These are phyloP conservation scores for Gaeumannomyces tritici DNA, from an alignment of 2,329 filamentous ascomycete species.

Conservation along the genomic window DNA sequence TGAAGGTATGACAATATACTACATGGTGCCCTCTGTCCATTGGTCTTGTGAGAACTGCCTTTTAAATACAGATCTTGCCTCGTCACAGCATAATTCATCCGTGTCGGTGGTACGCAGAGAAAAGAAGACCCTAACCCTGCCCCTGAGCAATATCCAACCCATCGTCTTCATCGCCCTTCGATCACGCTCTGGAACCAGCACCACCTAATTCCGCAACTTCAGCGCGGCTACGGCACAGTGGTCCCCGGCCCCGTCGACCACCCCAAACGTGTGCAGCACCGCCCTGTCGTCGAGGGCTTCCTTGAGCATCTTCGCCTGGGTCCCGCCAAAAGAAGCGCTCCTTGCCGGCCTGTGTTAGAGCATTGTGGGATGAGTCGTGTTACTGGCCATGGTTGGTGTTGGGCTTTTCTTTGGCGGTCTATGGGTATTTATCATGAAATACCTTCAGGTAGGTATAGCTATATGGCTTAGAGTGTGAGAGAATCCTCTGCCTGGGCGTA, in stretches of 20 bases:
- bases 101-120: no score
- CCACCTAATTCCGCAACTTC: conserved; percentile 9
- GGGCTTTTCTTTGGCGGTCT: neutral
- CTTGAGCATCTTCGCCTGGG: conserved; percentile 10
- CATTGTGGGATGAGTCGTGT: conserved; percentile 6
- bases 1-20: no score
- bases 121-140: neutral
- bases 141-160: neutral
- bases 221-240: conserved; percentile 15
- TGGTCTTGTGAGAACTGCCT: no score
- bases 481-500: no score
- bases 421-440: neutral
- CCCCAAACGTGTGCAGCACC: conserved; percentile 10
- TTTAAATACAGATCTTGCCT: no score
- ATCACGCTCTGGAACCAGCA: conserved; percentile 9
- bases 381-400: neutral
- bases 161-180: neutral
- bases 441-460: neutral
- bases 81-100: no score
- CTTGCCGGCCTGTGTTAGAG: conserved; percentile 4
- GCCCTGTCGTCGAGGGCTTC: conserved; percentile 11
- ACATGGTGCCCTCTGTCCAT: no score
- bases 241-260: conserved; percentile 11
- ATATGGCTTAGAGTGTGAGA: neutral
- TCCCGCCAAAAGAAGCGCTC: conserved; percentile 8